Evolutionary conservation across 2,329 filamentous ascomycete genomes (phyloP).

Genomic region (Zymoseptoria ardabiliae): DNA sequence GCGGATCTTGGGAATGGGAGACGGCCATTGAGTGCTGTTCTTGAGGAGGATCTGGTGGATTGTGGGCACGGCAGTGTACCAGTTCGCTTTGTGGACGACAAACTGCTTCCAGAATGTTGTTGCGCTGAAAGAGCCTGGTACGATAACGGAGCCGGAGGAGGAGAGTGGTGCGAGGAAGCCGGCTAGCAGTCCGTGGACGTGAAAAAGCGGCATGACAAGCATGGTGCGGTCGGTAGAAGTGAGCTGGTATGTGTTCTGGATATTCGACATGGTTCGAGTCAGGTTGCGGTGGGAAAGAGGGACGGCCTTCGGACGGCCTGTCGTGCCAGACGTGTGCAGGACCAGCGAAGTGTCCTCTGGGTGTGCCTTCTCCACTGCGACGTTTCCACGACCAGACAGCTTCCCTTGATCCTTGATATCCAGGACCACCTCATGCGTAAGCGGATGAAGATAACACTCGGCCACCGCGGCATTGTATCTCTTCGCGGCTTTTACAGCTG

Average conservation of each 20-base stretch:
- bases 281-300: slow-evolving; percentile 76
- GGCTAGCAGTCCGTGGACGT: slow-evolving; percentile 81
- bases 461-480: slow-evolving; percentile 79
- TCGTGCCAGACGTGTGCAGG: slow-evolving; percentile 78
- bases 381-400: slow-evolving; percentile 46
- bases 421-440: slow-evolving; percentile 57
- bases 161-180: slow-evolving; percentile 70
- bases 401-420: slow-evolving; percentile 72
- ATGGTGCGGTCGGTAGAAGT: slow-evolving; percentile 66
- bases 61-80: slow-evolving; percentile 90
- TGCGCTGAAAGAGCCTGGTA: slow-evolving; percentile 73
- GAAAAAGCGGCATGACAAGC: slow-evolving; percentile 86
- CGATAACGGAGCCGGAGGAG: slow-evolving; percentile 70
- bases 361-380: slow-evolving; percentile 48
- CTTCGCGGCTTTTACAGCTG: slow-evolving; percentile 67
- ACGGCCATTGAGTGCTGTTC: slow-evolving; percentile 52
- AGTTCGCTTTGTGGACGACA: slow-evolving; percentile 65
- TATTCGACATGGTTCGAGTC: slow-evolving; percentile 75
- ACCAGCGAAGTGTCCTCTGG: slow-evolving; percentile 74
- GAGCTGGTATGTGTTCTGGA: slow-evolving; percentile 68
- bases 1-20: slow-evolving; percentile 63
- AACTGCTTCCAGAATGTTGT: slow-evolving; percentile 79
- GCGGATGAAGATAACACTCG: slow-evolving; percentile 69
- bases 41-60: slow-evolving; percentile 86
- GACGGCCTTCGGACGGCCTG: slow-evolving; percentile 76